Conservation (phyloP, 768 basidiomycete genomes). For the Stropharia rugosoannulata region DNA sequence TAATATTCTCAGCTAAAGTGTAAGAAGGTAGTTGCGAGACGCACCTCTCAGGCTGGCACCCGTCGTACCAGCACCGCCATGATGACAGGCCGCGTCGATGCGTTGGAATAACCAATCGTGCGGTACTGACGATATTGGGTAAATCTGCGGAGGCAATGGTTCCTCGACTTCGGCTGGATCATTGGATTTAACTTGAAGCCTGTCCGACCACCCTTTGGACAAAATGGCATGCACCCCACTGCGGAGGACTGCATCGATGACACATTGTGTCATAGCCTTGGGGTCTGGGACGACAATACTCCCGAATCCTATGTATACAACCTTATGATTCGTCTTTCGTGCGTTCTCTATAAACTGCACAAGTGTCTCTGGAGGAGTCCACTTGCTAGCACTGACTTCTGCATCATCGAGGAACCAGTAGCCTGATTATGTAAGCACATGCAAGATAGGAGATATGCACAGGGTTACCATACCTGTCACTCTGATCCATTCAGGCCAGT, state of each 20-base stretch:
- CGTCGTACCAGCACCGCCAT: slow-evolving; percentile 96
- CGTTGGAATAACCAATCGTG: slow-evolving; percentile 95
- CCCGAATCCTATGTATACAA: slow-evolving; percentile 97
- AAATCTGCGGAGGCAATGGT: slow-evolving; percentile 76
- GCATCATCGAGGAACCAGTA: slow-evolving; percentile 98
- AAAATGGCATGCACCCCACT: slow-evolving; percentile 92
- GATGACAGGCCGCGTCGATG: slow-evolving; percentile 97
- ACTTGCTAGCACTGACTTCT: slow-evolving; percentile 85
- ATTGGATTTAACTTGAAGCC: slow-evolving; percentile 65
- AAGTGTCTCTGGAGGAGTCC: slow-evolving; percentile 82
- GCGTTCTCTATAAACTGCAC: slow-evolving; percentile 82
- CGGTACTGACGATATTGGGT: slow-evolving; percentile 81
- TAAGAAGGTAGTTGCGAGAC: slow-evolving; percentile 12
- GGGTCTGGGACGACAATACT: slow-evolving; percentile 98
- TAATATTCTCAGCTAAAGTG: slow-evolving; percentile 5
- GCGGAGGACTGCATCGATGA: slow-evolving; percentile 83
- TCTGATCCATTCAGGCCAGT: slow-evolving; percentile 99
- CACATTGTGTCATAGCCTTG: slow-evolving; percentile 85
- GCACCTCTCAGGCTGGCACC: slow-evolving; percentile 90
- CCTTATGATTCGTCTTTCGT: slow-evolving; percentile 72
- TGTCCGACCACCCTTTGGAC: slow-evolving; percentile 98
- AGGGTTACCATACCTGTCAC: slow-evolving; percentile 61
- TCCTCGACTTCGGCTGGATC: slow-evolving; percentile 66
- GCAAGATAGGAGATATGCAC: neutral
- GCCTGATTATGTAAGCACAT: slow-evolving; percentile 43